A percentile compares a stretch with the other conserved stretches of the same genome.
phyloP scores from a whole-genome alignment of 768 basidiomycete genomes.

The Naganishia friedmannii region DNA sequence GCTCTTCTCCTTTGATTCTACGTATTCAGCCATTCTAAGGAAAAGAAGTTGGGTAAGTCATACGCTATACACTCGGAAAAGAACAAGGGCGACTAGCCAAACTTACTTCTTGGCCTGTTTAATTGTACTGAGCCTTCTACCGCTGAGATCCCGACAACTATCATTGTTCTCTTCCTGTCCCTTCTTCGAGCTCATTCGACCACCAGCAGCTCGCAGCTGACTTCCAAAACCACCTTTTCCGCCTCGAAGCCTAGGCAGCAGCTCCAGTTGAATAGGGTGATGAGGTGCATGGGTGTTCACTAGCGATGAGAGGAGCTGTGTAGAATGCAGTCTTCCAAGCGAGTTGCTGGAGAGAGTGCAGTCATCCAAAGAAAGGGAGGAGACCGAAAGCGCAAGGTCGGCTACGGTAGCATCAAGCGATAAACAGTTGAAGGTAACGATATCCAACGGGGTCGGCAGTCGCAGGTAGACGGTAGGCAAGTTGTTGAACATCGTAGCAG shows the following conservation, averaged over 20 bases:
- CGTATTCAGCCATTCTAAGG: constrained; percentile 70
- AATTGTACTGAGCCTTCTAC: constrained; percentile 83
- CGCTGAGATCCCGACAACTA: constrained; percentile 86
- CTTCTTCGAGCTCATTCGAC: constrained; percentile 79
- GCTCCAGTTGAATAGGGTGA: constrained; percentile 55
- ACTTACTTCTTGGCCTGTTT: constrained; percentile 91
- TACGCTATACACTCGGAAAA: neutral
- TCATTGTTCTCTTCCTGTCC: constrained; percentile 71
- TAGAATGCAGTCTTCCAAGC: constrained; percentile 52
- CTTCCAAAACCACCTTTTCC: constrained; percentile 98
- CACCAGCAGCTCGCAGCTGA: constrained; percentile 92
- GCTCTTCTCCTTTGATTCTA: constrained; percentile 27
- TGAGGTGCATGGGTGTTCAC: constrained; percentile 3
- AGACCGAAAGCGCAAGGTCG: constrained; percentile 9
- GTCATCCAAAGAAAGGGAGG: neutral
- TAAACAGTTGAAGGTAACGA: constrained; percentile 28
- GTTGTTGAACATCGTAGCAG: neutral
- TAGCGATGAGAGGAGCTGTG: constrained; percentile 22
- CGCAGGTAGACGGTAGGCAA: constrained; percentile 43
- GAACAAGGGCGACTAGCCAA: neutral
- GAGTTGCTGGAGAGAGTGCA: neutral
- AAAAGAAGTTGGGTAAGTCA: neutral
- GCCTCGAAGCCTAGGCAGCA: constrained; percentile 72
- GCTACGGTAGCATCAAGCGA: constrained; percentile 15
- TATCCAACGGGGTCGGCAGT: constrained; percentile 41